Base-by-base conservation (phyloP, 1,284 basidiomycete species). In the Irpex rosettiformis region DNA sequence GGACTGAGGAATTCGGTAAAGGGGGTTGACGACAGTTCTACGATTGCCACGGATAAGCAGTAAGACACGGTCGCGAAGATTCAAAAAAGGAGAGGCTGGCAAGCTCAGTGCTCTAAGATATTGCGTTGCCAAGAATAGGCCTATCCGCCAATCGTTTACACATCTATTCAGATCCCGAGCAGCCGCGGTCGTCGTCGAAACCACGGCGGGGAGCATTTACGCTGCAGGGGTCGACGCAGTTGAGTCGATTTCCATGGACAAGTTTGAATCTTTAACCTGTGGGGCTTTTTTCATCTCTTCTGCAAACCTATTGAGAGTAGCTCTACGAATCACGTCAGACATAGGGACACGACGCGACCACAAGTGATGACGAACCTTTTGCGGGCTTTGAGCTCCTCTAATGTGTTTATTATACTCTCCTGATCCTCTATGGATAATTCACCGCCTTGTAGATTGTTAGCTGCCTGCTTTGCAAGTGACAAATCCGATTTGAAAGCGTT, bases 351-450 rank as follows among this genome's bases (percentile, higher is more conserved):
- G 3, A 29, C 8, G 29, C 10, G 40, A 22, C 25, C 24, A 18
- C 24, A 24, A 18, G 18, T 25, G 6, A 2, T 42, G 27, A 66
- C 75, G 45, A 57, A 87, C 87, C 75, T 73, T 71, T 87, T 89
- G 49, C 80, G 77, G 58, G 83, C 78, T 61, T 79, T 77, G 56
- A 89, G 62, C 25, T 71, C 74, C 64, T 83, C 80, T 13, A 90
- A 71, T 83, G 89, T 85, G 42, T 71, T 71, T 52, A 89, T 83
- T 3, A 89, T 76, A 43, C 85, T 81, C 60, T 85, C 80, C 64
- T 90, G 87, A 55, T 89, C 84, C 48, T 80, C 74, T 52, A 83
- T 78, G 42, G 79, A 71, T 53, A 89, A 70, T 65, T 89, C 87
- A 7, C 87, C 88, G 3, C 88, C 88, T 0, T 85, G 83, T 3